phyloP scores from a whole-genome alignment of 352 stramenopile species.

The Pythium vanterpoolii region DNA sequence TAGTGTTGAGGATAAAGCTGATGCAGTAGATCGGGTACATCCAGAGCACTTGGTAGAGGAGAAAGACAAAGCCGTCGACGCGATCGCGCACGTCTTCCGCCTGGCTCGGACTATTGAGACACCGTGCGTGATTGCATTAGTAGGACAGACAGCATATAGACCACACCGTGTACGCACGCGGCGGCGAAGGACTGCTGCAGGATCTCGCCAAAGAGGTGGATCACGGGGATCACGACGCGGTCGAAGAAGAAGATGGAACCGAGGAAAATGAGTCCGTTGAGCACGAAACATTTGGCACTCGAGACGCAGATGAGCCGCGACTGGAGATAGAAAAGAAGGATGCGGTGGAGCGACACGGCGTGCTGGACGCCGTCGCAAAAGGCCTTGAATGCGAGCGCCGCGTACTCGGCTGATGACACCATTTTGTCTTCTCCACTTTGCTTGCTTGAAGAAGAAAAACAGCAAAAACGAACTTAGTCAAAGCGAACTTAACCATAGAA shows the following conservation, averaged over 20 bases:
- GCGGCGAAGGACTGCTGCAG: constrained; percentile 68
- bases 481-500: constrained; percentile 2
- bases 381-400: constrained; percentile 68
- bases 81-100: constrained; percentile 73
- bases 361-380: constrained; percentile 86
- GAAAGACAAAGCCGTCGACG: constrained; percentile 81
- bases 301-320: constrained; percentile 82
- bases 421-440: constrained; percentile 2
- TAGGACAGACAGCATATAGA: not conserved
- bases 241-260: constrained; percentile 91
- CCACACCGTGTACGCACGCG: constrained; percentile 31
- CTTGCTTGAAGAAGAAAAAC: constrained; percentile 15
- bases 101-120: constrained; percentile 32
- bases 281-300: constrained; percentile 85
- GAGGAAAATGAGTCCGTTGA: constrained; percentile 89
- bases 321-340: constrained; percentile 84
- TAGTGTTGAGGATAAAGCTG: constrained; percentile 90
- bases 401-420: constrained; percentile 33
- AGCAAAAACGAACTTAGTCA: not conserved
- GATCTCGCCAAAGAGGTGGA: constrained; percentile 84
- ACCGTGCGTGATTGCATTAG: not conserved
- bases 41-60: constrained; percentile 87
- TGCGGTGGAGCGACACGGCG: constrained; percentile 81
- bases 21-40: constrained; percentile 92
- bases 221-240: constrained; percentile 76